Percentiles rank a stretch among this genome's conserved stretches.
Conservation (phyloP, 305 asterid species). For the Fraxinus nigra region DNA sequence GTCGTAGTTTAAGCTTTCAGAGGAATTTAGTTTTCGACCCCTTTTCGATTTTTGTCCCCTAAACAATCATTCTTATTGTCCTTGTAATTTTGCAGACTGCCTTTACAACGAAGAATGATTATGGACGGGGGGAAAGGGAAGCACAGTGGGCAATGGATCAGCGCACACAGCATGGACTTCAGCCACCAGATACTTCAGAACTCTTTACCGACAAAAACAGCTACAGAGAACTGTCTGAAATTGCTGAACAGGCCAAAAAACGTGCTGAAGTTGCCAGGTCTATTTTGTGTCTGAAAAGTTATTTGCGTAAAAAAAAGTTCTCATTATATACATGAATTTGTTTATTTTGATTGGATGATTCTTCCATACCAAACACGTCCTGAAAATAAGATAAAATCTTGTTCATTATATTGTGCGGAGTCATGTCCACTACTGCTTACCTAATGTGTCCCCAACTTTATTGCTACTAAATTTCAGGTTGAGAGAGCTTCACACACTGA, state of each 20-base stretch:
- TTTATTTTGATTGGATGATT: neutral
- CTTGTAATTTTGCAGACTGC: conserved; percentile 31
- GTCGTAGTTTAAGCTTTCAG: neutral
- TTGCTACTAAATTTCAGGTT: conserved; percentile 27
- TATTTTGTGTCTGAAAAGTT: neutral
- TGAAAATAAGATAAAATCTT: neutral
- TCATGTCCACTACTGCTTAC: neutral
- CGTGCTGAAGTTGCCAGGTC: conserved; percentile 62
- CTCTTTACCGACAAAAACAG: conserved; percentile 29
- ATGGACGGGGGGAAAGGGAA: conserved; percentile 47
- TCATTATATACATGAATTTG: neutral
- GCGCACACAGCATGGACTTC: conserved; percentile 53
- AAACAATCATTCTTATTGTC: neutral
- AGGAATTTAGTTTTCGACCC: neutral
- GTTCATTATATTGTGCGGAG: neutral
- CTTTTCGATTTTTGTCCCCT: neutral
- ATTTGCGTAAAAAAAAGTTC: neutral
- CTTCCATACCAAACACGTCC: neutral
- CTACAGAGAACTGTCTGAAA: conserved; percentile 52
- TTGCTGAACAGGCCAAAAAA: conserved; percentile 52
- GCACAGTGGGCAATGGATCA: conserved; percentile 51
- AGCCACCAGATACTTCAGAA: conserved; percentile 23
- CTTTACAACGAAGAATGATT: conserved; percentile 49
- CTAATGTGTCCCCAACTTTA: neutral
- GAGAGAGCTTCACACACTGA: conserved; percentile 55